Evolutionary conservation across 2,329 filamentous ascomycete species (phyloP).

Genomic region (Epichloe gansuensis): DNA sequence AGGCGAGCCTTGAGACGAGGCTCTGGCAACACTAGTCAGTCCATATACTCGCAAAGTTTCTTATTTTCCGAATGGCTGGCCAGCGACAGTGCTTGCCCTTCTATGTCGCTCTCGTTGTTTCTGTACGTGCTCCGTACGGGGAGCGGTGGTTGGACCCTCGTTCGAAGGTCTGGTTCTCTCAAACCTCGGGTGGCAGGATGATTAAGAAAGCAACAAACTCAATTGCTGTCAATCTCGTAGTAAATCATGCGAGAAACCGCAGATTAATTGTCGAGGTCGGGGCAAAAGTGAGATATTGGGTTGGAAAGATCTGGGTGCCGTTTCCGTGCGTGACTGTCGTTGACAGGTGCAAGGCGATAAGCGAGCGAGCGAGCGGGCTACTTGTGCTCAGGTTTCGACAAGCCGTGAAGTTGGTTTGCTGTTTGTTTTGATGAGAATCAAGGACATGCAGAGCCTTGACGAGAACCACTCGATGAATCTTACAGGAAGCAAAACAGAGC

Average conservation of each 20-base stretch:
- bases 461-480: not conserved
- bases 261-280: not conserved
- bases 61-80: not conserved
- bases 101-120: not conserved
- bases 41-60: not conserved
- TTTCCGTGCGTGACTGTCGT: no score
- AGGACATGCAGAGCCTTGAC: no score
- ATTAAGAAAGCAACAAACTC: not conserved
- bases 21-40: not conserved
- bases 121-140: no score
- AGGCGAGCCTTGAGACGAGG: not conserved
- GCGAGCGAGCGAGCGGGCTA: not conserved
- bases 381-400: not conserved
- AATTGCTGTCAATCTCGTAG: not conserved
- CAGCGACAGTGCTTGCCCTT: not conserved
- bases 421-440: not conserved
- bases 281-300: not conserved
- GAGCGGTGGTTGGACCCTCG: not conserved
- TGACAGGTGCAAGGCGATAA: not conserved
- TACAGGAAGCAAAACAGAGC: not conserved
- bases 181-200: not conserved
- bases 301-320: no score
- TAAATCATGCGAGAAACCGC: not conserved
- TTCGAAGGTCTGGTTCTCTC: not conserved
- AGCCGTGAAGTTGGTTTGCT: not conserved